phyloP scores from a whole-genome alignment of 1,139 yeast species.

The Geotrichum citri-aurantii region DNA sequence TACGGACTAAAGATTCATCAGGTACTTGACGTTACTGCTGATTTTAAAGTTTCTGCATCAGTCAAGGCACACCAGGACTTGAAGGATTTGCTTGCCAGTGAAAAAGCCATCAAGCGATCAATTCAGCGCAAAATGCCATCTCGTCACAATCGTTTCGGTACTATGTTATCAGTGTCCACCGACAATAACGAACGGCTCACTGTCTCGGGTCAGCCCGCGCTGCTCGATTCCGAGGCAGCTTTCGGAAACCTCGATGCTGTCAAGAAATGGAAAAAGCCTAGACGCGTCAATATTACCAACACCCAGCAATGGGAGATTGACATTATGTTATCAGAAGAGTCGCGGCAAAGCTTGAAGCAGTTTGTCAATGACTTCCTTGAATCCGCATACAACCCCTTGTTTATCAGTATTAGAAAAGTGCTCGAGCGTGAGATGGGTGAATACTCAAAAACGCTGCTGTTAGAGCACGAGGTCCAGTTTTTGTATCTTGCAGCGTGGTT shows the following conservation, averaged over 20 bases:
- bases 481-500: slow-evolving; percentile 72
- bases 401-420: slow-evolving; percentile 47
- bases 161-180: slow-evolving; percentile 65
- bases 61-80: slow-evolving; percentile 32
- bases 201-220: slow-evolving; percentile 71
- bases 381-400: slow-evolving; percentile 67
- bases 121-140: slow-evolving; percentile 42
- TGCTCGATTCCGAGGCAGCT: slow-evolving; percentile 45
- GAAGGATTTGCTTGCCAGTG: slow-evolving; percentile 52
- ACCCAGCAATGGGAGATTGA: slow-evolving; percentile 28
- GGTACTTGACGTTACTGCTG: slow-evolving; percentile 10
- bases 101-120: slow-evolving; percentile 47
- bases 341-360: slow-evolving; percentile 37
- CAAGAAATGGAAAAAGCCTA: slow-evolving; percentile 57
- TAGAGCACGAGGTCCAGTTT: slow-evolving; percentile 44
- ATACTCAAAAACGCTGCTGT: slow-evolving; percentile 23
- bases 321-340: slow-evolving; percentile 34
- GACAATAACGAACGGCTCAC: slow-evolving; percentile 54
- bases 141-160: slow-evolving; percentile 89
- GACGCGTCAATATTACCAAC: slow-evolving; percentile 38
- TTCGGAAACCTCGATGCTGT: slow-evolving; percentile 57
- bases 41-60: slow-evolving; percentile 8
- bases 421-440: slow-evolving; percentile 43
- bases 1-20: slow-evolving; percentile 29
- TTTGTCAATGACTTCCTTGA: slow-evolving; percentile 61